A percentile compares a stretch with the other conserved stretches of the same genome.
Evolutionary conservation across 2,329 filamentous ascomycete species (phyloP).

Genomic region (Albifimbria verrucaria): DNA sequence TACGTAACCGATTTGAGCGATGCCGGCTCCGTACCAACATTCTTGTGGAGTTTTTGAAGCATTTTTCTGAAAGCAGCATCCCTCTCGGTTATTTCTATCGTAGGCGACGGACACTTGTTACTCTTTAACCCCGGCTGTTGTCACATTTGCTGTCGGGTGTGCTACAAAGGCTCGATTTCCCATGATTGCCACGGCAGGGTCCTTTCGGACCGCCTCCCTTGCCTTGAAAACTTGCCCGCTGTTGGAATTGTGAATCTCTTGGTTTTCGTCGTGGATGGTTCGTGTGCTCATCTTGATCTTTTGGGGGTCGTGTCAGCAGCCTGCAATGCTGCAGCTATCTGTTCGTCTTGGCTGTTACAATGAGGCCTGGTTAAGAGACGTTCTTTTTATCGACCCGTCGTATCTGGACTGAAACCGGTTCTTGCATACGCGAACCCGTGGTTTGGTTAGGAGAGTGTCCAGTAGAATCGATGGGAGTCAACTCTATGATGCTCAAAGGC

Average conservation of each 20-base stretch:
- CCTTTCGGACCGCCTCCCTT: conserved; percentile 12
- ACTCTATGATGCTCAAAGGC: conserved; percentile 13
- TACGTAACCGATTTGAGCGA: too few species aligned
- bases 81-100: not conserved
- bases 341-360: conserved; percentile 6
- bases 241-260: not conserved
- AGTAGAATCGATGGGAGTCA: conserved; percentile 8
- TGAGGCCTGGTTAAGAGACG: not conserved
- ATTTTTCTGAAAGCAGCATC: conserved; percentile 23
- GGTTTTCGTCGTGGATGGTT: not conserved
- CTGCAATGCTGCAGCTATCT: conserved; percentile 8
- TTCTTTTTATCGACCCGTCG: not conserved
- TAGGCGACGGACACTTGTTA: too few species aligned
- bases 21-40: conserved; percentile 1
- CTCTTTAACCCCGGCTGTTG: too few species aligned
- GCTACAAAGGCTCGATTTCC: too few species aligned
- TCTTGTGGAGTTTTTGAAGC: conserved; percentile 21
- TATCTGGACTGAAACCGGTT: too few species aligned
- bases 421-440: not conserved
- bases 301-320: conserved; percentile 7
- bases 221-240: not conserved
- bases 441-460: not conserved
- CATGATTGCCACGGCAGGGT: too few species aligned
- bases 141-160: too few species aligned
- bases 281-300: not conserved